These are phyloP conservation scores for Alternaria sp. DNA, from an alignment of 2,329 filamentous ascomycete genomes.

Conservation along the genomic window DNA sequence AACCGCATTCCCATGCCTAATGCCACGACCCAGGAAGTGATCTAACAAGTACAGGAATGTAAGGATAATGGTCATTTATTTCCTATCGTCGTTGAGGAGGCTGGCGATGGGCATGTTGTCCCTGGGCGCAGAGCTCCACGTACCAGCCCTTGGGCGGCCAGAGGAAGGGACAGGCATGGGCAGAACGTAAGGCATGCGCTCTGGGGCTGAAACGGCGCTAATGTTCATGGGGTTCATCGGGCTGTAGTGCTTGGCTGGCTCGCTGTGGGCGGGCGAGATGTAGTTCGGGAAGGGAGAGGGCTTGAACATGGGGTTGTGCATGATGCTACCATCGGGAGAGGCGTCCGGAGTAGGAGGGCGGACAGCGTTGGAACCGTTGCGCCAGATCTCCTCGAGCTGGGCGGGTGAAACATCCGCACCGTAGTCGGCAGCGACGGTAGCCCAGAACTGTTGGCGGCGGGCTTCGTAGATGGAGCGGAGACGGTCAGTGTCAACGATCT, in stretches of 20 bases:
- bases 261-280: slow-evolving; percentile 36
- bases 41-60: slow-evolving; percentile 5
- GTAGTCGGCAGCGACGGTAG: slow-evolving; percentile 73
- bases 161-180: slow-evolving; percentile 47
- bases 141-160: slow-evolving; percentile 38
- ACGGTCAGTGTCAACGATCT: slow-evolving; percentile 67
- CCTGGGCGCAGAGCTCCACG: slow-evolving; percentile 45
- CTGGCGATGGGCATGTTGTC: slow-evolving; percentile 50
- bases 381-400: slow-evolving; percentile 74
- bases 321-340: slow-evolving; percentile 47
- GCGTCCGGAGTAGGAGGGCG: slow-evolving; percentile 48
- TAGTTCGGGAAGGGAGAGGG: slow-evolving; percentile 40
- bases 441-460: slow-evolving; percentile 76
- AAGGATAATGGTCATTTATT: slow-evolving; percentile 9
- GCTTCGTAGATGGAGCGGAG: slow-evolving; percentile 73
- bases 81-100: slow-evolving; percentile 48
- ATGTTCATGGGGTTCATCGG: slow-evolving; percentile 38
- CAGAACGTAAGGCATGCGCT: slow-evolving; percentile 45
- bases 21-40: not conserved
- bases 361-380: slow-evolving; percentile 37
- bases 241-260: slow-evolving; percentile 42
- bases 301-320: slow-evolving; percentile 42
- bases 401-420: slow-evolving; percentile 67
- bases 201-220: slow-evolving; percentile 40
- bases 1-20: not conserved